Base-by-base conservation (phyloP, 768 basidiomycete species). In the Trametes gibbosa region DNA sequence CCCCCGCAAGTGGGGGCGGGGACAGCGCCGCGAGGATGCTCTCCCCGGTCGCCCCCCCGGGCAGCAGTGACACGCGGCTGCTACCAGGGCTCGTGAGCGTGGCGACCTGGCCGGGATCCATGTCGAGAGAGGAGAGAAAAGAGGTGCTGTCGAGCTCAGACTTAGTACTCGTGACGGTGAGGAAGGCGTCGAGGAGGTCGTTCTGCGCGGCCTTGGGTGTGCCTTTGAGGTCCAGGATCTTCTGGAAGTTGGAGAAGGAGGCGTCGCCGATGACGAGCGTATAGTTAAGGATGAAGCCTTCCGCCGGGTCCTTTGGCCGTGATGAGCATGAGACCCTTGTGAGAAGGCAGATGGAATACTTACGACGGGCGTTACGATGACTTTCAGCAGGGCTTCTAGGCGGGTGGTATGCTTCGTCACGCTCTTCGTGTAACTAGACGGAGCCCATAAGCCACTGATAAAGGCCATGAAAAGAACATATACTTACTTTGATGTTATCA, bases 171-270 rank as follows among this genome's bases (percentile, higher is more conserved):
- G 96, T 98, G 56, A 92, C 88, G 7, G 91, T 89, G 40, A 98
- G 77, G 77, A 98, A 99, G 21, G 87, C 82, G 70, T 98, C 95
- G 39, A 96, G 81, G 14, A 99, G 84, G 65, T 84, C 84, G 73
- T 95, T 94, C 75, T 98, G 95, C 52, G 90, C 87, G 3, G 76
- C 70, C 62, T 92, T 90, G 0, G 91, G 86, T 0, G 94, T 94
- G 7, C 97, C 97, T 72, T 97, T 97, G 49, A 98, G 80, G 72
- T 98, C 95, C 17, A 98, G 81, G 53, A 98, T 92, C 95, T 99
- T 99, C 77, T 98, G 97, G 78, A 99, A 99, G 74, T 98, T 98
- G 29, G 89, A 89, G 73, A 95, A 95, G 2, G 95, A 95, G 5
- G 90, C 87, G 73, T 98, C 96, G 23, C 92, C 92, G 62, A 99